phyloP scores from a whole-genome alignment of 2,329 filamentous ascomycete genomes.

The Geoglossum cookeanum region DNA sequence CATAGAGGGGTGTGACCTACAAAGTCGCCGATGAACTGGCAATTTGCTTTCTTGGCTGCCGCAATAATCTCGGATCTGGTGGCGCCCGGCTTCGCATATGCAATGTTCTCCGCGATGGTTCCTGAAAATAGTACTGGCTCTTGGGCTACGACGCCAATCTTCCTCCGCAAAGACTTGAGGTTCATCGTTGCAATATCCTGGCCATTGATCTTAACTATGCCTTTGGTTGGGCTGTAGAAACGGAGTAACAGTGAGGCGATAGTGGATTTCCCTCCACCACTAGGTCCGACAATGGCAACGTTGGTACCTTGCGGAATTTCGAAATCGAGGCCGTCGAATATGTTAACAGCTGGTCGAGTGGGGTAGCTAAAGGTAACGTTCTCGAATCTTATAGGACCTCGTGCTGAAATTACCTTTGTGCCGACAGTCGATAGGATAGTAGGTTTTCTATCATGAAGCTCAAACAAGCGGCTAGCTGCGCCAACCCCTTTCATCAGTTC shows the following conservation, averaged over 20 bases:
- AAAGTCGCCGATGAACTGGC: constrained; percentile 90
- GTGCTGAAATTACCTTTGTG: constrained; percentile 57
- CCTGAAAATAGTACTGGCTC: constrained; percentile 86
- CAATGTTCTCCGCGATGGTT: constrained; percentile 72
- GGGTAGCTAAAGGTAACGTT: constrained; percentile 83
- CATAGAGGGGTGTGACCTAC: constrained; percentile 24
- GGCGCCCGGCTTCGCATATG: constrained; percentile 71
- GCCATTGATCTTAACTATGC: constrained; percentile 66
- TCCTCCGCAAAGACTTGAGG: constrained; percentile 74
- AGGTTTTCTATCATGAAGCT: constrained; percentile 77
- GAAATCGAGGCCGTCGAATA: constrained; percentile 79
- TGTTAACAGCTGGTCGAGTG: constrained; percentile 74
- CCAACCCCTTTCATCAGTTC: constrained; percentile 98
- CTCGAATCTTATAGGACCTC: constrained; percentile 74
- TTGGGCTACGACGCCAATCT: constrained; percentile 88
- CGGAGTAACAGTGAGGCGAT: constrained; percentile 79
- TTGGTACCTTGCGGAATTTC: constrained; percentile 85
- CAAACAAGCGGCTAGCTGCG: constrained; percentile 87
- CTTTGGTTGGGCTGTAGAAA: constrained; percentile 71
- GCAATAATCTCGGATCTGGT: constrained; percentile 62
- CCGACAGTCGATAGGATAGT: constrained; percentile 78
- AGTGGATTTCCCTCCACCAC: constrained; percentile 89
- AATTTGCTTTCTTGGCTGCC: constrained; percentile 84
- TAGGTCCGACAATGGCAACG: constrained; percentile 90
- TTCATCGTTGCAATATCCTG: constrained; percentile 74